phyloP scores from a whole-genome alignment of 1,284 basidiomycete genomes.

The Xerocomus minutiporus region DNA sequence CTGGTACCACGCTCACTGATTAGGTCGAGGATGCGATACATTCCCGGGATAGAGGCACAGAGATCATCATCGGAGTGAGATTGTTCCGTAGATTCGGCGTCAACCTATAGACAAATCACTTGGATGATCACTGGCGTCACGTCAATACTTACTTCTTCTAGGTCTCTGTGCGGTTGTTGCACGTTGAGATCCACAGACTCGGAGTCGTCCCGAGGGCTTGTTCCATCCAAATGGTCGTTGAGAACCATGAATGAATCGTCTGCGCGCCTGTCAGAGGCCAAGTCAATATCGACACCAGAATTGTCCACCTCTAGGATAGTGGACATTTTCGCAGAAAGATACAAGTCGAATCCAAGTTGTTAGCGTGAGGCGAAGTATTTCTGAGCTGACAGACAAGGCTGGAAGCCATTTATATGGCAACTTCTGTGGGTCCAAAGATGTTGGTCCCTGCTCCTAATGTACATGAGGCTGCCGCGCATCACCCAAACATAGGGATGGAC shows the following conservation, averaged over 20 bases:
- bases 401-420: conserved; percentile 10
- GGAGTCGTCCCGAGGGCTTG: not conserved
- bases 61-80: conserved; percentile 23
- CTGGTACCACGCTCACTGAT: conserved; percentile 48
- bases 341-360: not conserved
- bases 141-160: conserved; percentile 17
- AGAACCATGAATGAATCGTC: conserved; percentile 17
- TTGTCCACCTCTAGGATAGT: conserved; percentile 14
- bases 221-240: conserved; percentile 3
- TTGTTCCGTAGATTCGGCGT: conserved; percentile 9
- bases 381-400: not conserved
- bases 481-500: conserved; percentile 20
- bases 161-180: conserved; percentile 5
- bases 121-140: not conserved
- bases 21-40: conserved; percentile 55
- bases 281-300: conserved; percentile 11
- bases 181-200: conserved; percentile 12
- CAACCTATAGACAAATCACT: conserved; percentile 10
- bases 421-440: conserved; percentile 19
- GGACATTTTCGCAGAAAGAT: conserved; percentile 12
- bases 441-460: not conserved
- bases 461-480: conserved; percentile 12
- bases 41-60: conserved; percentile 33
- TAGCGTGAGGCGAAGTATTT: not conserved
- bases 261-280: not conserved